These are phyloP conservation scores for Triticum monococcum DNA, from an alignment of 176 grass and related monocot species.

Conservation along the genomic window DNA sequence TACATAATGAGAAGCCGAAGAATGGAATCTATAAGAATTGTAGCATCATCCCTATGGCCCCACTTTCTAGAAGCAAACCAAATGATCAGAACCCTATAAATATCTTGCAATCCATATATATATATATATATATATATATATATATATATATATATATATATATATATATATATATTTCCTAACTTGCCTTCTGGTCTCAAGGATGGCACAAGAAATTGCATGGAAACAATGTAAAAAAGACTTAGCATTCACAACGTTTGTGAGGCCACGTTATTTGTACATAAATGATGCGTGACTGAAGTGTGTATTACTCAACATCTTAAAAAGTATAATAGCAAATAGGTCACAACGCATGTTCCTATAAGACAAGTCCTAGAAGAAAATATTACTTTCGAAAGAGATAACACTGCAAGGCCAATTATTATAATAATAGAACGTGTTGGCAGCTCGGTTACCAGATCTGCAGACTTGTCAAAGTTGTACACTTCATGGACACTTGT, in stretches of 20 bases:
- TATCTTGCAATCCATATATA: not conserved
- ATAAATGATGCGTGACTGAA: too few relatives aligned
- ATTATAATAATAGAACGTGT: not conserved
- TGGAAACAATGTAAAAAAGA: not conserved
- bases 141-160: too few relatives aligned
- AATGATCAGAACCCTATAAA: not conserved
- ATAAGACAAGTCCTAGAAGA: not conserved
- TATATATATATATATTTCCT: not conserved
- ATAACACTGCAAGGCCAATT: not conserved
- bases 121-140: too few relatives aligned
- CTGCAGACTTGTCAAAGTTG: conserved; percentile 31
- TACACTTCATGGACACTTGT: conserved; percentile 45
- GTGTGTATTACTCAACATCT: too few relatives aligned
- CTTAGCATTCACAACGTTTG: not conserved
- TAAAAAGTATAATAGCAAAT: too few relatives aligned
- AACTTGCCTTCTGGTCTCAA: not conserved
- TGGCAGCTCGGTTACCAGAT: conserved; percentile 27
- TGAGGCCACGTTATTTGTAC: too few relatives aligned
- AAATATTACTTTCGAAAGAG: not conserved
- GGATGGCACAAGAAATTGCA: not conserved
- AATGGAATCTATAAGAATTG: too few relatives aligned
- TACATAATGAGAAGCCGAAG: too few relatives aligned
- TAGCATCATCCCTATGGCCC: not conserved
- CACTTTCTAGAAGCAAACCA: not conserved
- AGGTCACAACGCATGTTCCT: too few relatives aligned